These are phyloP conservation scores for Chrysanthemum seticuspe DNA, from an alignment of 129 eudicot genomes.

Conservation along the genomic window DNA sequence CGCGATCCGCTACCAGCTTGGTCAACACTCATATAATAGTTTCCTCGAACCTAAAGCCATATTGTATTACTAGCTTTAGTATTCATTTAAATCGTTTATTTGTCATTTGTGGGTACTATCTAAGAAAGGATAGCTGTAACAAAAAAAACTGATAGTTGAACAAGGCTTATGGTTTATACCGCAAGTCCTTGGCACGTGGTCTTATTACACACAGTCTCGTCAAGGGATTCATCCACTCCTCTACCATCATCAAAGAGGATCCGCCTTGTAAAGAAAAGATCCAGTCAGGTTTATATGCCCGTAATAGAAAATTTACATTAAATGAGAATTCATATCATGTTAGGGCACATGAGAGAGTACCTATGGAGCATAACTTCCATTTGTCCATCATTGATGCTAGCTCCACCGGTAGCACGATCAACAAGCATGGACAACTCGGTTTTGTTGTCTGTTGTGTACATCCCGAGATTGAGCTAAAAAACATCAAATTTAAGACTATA, in stretches of 20 bases:
- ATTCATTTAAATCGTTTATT: not conserved
- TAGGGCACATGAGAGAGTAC: slow-evolving; percentile 24
- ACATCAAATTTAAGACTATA: not conserved
- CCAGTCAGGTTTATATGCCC: not conserved
- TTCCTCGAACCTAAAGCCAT: slow-evolving; percentile 66
- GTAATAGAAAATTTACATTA: not conserved
- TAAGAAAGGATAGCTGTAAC: not conserved
- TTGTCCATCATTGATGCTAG: slow-evolving; percentile 88
- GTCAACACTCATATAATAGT: slow-evolving; percentile 59
- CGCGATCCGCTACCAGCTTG: slow-evolving; percentile 65
- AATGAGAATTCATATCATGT: not conserved
- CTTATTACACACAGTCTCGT: slow-evolving; percentile 65
- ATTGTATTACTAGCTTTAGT: slow-evolving; percentile 17
- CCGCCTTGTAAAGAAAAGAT: slow-evolving; percentile 46
- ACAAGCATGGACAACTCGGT: slow-evolving; percentile 80
- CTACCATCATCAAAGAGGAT: slow-evolving; percentile 59
- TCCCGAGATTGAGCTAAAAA: slow-evolving; percentile 81
- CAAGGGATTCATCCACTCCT: slow-evolving; percentile 88
- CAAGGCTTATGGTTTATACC: slow-evolving; percentile 36
- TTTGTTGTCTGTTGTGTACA: slow-evolving; percentile 57
- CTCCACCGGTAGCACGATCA: slow-evolving; percentile 92
- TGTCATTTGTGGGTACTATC: slow-evolving; percentile 11
- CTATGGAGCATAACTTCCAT: slow-evolving; percentile 90
- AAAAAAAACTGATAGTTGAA: not conserved
- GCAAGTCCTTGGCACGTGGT: slow-evolving; percentile 72